Evolutionary conservation across 2,329 filamentous ascomycete genomes (phyloP), one percentile per base, ranked within the genome.

Genomic region (Neonectria neomacrospora): DNA sequence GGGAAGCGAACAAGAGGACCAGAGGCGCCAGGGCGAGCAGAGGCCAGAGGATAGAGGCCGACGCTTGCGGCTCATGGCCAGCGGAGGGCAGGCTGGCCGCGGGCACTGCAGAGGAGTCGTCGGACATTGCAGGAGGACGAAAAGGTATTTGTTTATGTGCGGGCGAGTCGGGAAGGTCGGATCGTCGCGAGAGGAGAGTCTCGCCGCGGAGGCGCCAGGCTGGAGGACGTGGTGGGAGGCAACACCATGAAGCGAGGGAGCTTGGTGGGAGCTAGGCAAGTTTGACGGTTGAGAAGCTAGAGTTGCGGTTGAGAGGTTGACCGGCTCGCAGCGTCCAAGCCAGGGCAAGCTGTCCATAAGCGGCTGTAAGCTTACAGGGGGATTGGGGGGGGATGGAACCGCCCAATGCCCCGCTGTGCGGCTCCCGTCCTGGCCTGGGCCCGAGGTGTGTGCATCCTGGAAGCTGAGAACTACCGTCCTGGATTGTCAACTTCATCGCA

Each of bases 1-100:
- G 76, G 11, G 70, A 23, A n/a, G 70, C 53, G 23, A 75, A 66
- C n/a, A 75, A 14, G 55, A 72, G 18, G 18, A 57, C 20, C 42
- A 73, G 9, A 14, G 68, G 63, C 26, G 63, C 54, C 20, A 70
- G 45, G 22, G 64, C 58, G 23, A 67, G 52, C 16, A 65, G 23
- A 32, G 60, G 52, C 22, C 67, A 34, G 42, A 71, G 60, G 23
- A 37, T 52, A 14, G 55, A 47, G 32, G 22, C 26, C 18, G 58
- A 64, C 16, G 50, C 53, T 34, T 22, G 32, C 22, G 54, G 32
- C 45, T 34, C 18, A 50, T 52, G 23, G 52, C n/a, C 23, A 28
- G 23, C 23, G 7, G 42, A 44, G 23, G 60, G 45, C 55, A 42
- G 63, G 20, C 44, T 48, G 59, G 58, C 63, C 32, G 50, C 37